phyloP scores from a whole-genome alignment of 352 stramenopile species.

The Pythium biforme region DNA sequence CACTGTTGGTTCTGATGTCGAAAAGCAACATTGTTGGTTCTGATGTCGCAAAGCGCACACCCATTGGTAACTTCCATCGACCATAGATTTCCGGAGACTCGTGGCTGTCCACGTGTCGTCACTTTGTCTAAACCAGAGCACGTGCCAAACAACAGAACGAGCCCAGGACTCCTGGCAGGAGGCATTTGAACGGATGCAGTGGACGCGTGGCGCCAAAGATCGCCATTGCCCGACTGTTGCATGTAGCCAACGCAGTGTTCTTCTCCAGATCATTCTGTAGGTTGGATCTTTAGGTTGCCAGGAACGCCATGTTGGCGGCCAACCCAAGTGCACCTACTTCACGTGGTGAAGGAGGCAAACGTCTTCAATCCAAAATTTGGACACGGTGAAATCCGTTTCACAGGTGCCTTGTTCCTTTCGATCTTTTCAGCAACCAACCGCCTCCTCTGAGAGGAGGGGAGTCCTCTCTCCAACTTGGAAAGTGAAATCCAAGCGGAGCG shows the following conservation, averaged over 20 bases:
- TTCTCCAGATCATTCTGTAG: neutral
- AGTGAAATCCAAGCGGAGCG: too few species aligned
- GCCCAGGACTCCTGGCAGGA: too few species aligned
- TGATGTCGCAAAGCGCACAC: neutral
- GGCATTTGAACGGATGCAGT: too few species aligned
- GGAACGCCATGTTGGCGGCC: too few species aligned
- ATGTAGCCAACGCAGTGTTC: too few species aligned
- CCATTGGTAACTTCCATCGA: neutral
- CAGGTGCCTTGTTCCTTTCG: neutral
- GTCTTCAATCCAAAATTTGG: conserved; percentile 4
- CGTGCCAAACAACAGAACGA: neutral
- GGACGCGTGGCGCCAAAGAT: too few species aligned
- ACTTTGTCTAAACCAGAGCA: neutral
- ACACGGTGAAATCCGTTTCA: neutral
- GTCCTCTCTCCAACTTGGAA: neutral
- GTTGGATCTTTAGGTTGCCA: neutral
- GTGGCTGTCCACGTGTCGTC: neutral
- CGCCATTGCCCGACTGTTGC: too few species aligned
- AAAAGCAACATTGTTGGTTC: too few species aligned
- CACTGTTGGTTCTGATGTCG: neutral
- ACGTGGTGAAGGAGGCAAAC: neutral
- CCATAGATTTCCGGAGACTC: neutral
- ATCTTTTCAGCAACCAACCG: conserved; percentile 6
- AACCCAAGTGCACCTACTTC: neutral
- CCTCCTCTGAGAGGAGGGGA: neutral